Evolutionary conservation across 352 stramenopile genomes (phyloP), one percentile per base, ranked within the genome.

Genomic region (Globisporangium abappressorium): DNA sequence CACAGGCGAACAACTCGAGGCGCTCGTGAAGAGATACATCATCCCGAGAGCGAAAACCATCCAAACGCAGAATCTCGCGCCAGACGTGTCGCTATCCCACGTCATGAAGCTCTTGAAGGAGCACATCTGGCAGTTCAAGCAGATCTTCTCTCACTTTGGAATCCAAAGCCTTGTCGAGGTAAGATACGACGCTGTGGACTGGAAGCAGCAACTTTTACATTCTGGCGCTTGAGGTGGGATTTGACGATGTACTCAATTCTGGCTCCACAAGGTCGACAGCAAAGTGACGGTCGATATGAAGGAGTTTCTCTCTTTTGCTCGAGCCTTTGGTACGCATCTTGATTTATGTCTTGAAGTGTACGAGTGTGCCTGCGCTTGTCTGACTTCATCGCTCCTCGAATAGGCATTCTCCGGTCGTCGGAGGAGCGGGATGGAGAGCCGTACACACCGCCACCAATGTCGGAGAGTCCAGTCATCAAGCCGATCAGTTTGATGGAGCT

Each of bases 131-230:
- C 79, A 80, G 12, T 62, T 93, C 63, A 90, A 91, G 60, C 85
- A 93, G 36, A 84, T 91, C 47, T 93, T 93, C 66, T 87, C 76
- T 14, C 85, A 93, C 30, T 92, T 93, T 55, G 78, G 69, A 20
- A 77, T 77, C 41, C 85, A 92, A 54, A 91, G 80, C 26, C 66
- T 93, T 12, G 71, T 75, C 1, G 74, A 90, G 65, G 81, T 90
- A 30, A 61, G 9, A 18, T 43, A 9, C 1, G 30, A 5, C 7
- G 55, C 9, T 14, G 9, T 20, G 3, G 8, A 30, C 55, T 60
- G 20, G 30, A 28, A 7, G 8, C 30, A n/a, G 18, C 2, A 49
- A 6, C 18, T 20, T 12, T 43, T 56, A 15, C 2, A 7, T 24
- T 26, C n/a, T 54, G 18, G 4, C 18, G 2, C 3, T 7, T 34